A percentile compares a stretch with the other conserved stretches of the same genome.
Evolutionary conservation across 306 rosid genomes (phyloP).

Genomic region (Ochetophila trinervis): DNA sequence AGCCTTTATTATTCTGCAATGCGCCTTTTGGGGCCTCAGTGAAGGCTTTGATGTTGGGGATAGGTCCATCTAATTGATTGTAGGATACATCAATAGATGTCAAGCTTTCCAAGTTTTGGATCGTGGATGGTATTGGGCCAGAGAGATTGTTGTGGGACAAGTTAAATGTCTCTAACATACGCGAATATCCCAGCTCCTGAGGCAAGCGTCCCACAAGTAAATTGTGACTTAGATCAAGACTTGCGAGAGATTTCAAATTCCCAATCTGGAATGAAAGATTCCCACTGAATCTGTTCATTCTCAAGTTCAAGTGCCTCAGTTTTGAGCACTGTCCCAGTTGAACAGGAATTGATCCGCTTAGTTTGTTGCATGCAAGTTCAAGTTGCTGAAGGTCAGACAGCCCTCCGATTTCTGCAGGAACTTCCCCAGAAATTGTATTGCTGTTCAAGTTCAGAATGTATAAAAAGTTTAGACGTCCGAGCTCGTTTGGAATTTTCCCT

Average conservation of each 20-base stretch:
- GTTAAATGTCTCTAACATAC: constrained; percentile 17
- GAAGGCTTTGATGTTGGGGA: constrained; percentile 13
- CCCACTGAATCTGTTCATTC: not conserved
- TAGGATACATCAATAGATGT: not conserved
- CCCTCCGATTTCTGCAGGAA: not conserved
- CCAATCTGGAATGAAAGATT: constrained; percentile 26
- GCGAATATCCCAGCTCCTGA: constrained; percentile 2
- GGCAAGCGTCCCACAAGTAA: constrained; percentile 19
- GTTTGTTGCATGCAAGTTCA: not conserved
- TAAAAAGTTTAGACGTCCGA: too few relatives aligned
- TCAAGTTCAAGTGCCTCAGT: too few relatives aligned
- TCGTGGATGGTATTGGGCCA: constrained; percentile 10
- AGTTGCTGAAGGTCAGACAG: not conserved
- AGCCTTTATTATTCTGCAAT: too few relatives aligned
- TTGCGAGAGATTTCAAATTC: not conserved
- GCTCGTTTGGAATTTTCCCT: not conserved
- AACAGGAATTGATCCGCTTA: not conserved
- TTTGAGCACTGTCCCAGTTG: not conserved
- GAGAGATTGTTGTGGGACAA: constrained; percentile 29
- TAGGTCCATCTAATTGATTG: constrained; percentile 16
- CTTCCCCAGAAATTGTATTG: too few relatives aligned
- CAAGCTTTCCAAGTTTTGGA: not conserved
- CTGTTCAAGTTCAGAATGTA: too few relatives aligned
- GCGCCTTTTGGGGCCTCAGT: too few relatives aligned
- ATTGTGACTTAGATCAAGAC: constrained; percentile 26